These are phyloP conservation scores for Xerocomus nothofagi DNA, from an alignment of 1,284 basidiomycete genomes.

Conservation along the genomic window DNA sequence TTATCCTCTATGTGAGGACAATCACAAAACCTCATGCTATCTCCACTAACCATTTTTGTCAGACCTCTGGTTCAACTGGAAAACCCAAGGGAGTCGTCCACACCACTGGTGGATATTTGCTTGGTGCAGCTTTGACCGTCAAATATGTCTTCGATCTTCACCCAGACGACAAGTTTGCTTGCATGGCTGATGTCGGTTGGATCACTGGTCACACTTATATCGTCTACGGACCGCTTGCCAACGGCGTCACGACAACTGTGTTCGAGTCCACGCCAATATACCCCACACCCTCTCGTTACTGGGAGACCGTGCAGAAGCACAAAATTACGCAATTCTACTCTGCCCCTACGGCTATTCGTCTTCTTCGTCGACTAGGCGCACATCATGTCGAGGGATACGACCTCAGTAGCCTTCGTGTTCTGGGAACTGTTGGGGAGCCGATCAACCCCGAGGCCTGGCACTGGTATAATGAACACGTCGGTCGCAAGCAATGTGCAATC, in stretches of 20 bases:
- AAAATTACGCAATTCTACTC: constrained; percentile 95
- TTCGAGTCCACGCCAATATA: constrained; percentile 98
- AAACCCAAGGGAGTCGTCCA: constrained; percentile 98
- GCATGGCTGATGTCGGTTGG: constrained; percentile 99
- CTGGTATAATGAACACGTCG: constrained; percentile 97
- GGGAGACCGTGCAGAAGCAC: constrained; percentile 94
- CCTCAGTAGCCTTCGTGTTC: constrained; percentile 79
- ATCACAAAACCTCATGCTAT: neutral
- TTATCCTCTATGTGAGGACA: constrained; percentile 89
- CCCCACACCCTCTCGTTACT: constrained; percentile 94
- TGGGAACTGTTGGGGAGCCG: constrained; percentile 95
- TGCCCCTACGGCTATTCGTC: constrained; percentile 90
- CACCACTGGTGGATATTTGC: constrained; percentile 91
- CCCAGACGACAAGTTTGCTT: constrained; percentile 88
- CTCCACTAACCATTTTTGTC: constrained; percentile 2
- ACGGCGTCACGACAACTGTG: constrained; percentile 90
- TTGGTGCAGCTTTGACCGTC: constrained; percentile 87
- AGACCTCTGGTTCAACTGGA: constrained; percentile 92
- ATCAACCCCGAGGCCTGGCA: constrained; percentile 99
- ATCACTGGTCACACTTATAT: constrained; percentile 99
- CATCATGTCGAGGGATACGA: constrained; percentile 88
- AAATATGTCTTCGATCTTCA: constrained; percentile 98
- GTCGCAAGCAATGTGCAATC: constrained; percentile 86
- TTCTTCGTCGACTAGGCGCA: constrained; percentile 86
- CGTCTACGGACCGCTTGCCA: constrained; percentile 91